Conservation (phyloP, 495 filamentous ascomycete species). For the Penicillium bialowiezense region DNA sequence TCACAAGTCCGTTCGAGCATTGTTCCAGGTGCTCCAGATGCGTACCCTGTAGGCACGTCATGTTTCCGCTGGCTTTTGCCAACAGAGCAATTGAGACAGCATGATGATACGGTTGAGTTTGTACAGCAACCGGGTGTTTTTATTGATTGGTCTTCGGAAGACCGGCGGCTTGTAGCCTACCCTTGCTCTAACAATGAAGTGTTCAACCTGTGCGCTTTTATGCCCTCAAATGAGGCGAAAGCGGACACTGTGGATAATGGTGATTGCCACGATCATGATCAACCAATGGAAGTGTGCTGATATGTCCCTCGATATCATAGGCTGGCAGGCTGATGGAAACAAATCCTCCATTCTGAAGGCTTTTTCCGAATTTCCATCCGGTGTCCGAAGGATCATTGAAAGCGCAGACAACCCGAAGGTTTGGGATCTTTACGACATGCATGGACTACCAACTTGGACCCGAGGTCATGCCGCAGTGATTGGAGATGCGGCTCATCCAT, state of each 20-base stretch:
- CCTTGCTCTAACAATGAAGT: conserved; percentile 28
- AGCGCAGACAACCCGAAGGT: conserved; percentile 47
- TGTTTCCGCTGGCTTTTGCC: conserved; percentile 27
- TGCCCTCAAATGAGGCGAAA: conserved; percentile 18
- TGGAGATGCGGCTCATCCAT: conserved; percentile 63
- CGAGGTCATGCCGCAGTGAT: conserved; percentile 46
- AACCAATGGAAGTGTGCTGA: no score
- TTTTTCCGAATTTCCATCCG: conserved; percentile 45
- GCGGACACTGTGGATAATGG: conserved; percentile 8
- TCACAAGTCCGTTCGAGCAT: conserved; percentile 22
- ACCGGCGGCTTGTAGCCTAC: conserved; percentile 26
- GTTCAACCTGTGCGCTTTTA: conserved; percentile 26
- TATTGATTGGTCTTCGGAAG: conserved; percentile 23
- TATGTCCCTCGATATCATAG: no score
- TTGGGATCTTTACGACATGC: conserved; percentile 60
- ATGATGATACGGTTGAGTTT: conserved; percentile 8
- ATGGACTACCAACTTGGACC: conserved; percentile 48
- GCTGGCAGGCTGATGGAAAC: conserved; percentile 45
- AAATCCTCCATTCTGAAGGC: conserved; percentile 38
- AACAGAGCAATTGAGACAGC: conserved; percentile 13
- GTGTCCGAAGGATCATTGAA: conserved; percentile 36
- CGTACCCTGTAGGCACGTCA: conserved; percentile 24
- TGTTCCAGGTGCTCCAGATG: conserved; percentile 14
- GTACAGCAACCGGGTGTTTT: conserved; percentile 21
- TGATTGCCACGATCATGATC: no score